These are phyloP conservation scores for Gonapodya prolifera DNA, from an alignment of 192 early-diverging fungal genomes.

Conservation along the genomic window DNA sequence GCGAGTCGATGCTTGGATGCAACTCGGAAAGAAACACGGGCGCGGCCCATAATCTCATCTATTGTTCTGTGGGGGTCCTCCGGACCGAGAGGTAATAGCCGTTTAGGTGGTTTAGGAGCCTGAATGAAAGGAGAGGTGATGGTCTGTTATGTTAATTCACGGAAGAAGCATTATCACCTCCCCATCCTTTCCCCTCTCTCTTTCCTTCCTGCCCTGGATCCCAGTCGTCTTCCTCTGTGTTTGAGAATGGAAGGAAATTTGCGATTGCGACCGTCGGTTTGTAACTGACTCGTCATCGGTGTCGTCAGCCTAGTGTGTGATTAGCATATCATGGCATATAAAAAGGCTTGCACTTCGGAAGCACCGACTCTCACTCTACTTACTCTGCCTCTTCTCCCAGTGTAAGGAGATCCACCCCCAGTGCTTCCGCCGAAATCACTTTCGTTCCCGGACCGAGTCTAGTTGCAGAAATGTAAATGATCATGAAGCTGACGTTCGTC, in stretches of 20 bases:
- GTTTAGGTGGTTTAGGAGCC: not conserved
- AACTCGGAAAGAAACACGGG: not conserved
- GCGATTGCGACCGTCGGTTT: not conserved
- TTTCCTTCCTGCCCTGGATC: not conserved
- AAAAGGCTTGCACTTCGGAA: not conserved
- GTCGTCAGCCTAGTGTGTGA: not conserved
- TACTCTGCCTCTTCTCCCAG: not conserved
- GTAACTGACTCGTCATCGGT: not conserved
- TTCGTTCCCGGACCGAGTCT: not conserved
- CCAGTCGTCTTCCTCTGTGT: not conserved
- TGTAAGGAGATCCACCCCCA: not conserved
- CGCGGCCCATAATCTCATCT: not conserved
- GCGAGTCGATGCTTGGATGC: not conserved
- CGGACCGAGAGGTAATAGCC: not conserved
- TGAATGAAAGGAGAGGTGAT: not conserved
- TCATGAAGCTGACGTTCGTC: not conserved
- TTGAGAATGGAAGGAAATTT: not conserved
- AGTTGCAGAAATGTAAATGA: not conserved
- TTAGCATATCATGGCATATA: not conserved
- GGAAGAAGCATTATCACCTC: not conserved
- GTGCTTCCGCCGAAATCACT: not conserved
- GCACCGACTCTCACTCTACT: not conserved
- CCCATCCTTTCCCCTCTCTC: not conserved
- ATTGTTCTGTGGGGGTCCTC: not conserved
- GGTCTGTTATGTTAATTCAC: too few relatives aligned